Base-by-base conservation (phyloP, 805 yeast genomes). In the Candida ascalaphidarum region DNA sequence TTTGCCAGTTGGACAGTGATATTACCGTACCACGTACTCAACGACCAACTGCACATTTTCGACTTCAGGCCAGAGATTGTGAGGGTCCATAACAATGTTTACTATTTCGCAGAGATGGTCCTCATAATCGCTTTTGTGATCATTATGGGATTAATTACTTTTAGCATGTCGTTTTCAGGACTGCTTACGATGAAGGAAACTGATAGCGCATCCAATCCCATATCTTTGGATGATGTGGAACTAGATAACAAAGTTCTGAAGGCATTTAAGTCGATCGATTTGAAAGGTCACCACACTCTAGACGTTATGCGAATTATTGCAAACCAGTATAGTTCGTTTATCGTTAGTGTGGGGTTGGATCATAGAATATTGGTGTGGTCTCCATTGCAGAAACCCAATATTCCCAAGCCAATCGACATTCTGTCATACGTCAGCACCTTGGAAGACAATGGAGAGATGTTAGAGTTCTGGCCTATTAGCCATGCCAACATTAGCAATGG, bases 281-380 rank as follows among this genome's bases (percentile, higher is more conserved):
- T 58, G 22, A 17, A n/a, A 17, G 18, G 8, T 17, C 1, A 29
- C 27, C 88, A 78, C 46, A 52, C 60, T 14, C 55, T 81, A 27
- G 94, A 84, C 47, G 64, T 81, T 4, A 62, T 79, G 19, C 67
- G 65, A 32, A 56, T 81, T 8, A 54, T 65, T n/a, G 68, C 84
- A 1, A 76, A 82, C 10, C 50, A 64, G 13, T 57, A 70, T 10
- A 65, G 74, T 29, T 75, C 84, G 3, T 77, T 81, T 41, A 63
- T 81, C 14, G 74, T 82, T 0, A 67, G 81, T 1, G 68, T 80
- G 16, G 89, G 88, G 4, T 56, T 84, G 44, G 94, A 83, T 41
- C 86, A 80, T 40, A 71, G 66, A 34, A 65, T 83, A 4, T 49
- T 74, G 18, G 71, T 82, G 8, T 83, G 94, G 94, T 77, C 82